Conservation (phyloP, 768 basidiomycete species). For the Suillus sp. region DNA sequence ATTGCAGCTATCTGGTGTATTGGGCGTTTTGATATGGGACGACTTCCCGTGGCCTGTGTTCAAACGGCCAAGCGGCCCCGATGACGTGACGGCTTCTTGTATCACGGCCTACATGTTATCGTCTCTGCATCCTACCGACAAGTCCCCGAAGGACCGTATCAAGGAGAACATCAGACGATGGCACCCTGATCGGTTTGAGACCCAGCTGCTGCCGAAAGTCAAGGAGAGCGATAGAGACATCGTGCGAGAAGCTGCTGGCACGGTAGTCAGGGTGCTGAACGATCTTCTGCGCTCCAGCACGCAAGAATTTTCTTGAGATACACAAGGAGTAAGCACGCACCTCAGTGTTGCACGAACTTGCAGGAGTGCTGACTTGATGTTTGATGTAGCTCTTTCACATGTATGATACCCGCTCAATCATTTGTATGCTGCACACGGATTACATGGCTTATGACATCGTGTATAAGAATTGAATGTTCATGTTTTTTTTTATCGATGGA, state of each 20-base stretch:
- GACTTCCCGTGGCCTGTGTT: slow-evolving; percentile 78
- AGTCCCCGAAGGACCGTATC: slow-evolving; percentile 66
- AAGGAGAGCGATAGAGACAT: slow-evolving; percentile 61
- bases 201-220: slow-evolving; percentile 65
- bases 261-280: slow-evolving; percentile 70
- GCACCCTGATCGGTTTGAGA: slow-evolving; percentile 86
- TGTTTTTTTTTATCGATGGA: neutral
- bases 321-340: slow-evolving; percentile 30
- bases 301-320: slow-evolving; percentile 38
- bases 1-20: slow-evolving; percentile 29
- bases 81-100: slow-evolving; percentile 58
- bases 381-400: slow-evolving; percentile 21
- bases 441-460: slow-evolving; percentile 8
- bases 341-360: neutral
- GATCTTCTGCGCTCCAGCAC: slow-evolving; percentile 61
- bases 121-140: slow-evolving; percentile 52
- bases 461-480: slow-evolving; percentile 7
- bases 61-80: slow-evolving; percentile 54
- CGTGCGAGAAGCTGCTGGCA: slow-evolving; percentile 73
- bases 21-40: slow-evolving; percentile 56
- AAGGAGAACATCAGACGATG: slow-evolving; percentile 75
- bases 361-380: slow-evolving; percentile 16
- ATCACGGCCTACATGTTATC: slow-evolving; percentile 67
- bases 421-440: slow-evolving; percentile 28
- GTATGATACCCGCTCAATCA: slow-evolving; percentile 36